Base-by-base conservation (phyloP, 2,329 filamentous ascomycete species). In the Paracoccidioides brasiliensis region DNA sequence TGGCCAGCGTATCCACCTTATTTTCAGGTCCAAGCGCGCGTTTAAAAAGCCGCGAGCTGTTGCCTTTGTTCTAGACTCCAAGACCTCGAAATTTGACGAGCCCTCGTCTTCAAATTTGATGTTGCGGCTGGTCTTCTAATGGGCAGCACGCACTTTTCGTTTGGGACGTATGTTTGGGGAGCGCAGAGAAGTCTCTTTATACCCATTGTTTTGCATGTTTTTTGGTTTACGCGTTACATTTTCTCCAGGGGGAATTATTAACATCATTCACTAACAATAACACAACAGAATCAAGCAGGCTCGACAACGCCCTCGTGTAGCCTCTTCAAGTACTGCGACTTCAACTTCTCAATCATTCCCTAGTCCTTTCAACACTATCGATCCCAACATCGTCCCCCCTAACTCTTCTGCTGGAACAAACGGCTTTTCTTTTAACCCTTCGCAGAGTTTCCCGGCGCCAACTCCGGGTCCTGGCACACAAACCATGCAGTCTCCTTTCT, bases 361-460 rank as follows among this genome's bases (percentile, higher is more conserved):
- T 30, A 62, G 59, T 7, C 64, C 67, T 22, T 70, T 70, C 56
- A 64, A 56, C 48, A 64, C 63, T 7, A 59, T 66, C 37, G 62
- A 65, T 55, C 62, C 66, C 15, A 68, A 69, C 56, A 61, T 63
- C 37, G 58, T 63, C 30, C 62, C 66, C 14, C 62, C 62, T n/a
- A 55, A 61, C 38, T 53, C 60, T 10, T 48, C 44, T 5, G 15
- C 52, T 30, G 14, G 43, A 30, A 56, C 65, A n/a, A 69, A 67
- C 56, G 64, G 66, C 5, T 68, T 70, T 48, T 54, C 59, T 33
- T 70, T 70, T 57, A 66, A 67, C n/a, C 66, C 70, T 57, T 67
- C 66, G 45, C 69, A 69, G 55, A 69, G 65, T 54, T 71, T 71
- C 52, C 65, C 64, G 46, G 65, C 64, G 55, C 62, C 64, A 28